Evolutionary conservation across 148 eudicot species (phyloP).

Genomic region (Diospyros kaki): DNA sequence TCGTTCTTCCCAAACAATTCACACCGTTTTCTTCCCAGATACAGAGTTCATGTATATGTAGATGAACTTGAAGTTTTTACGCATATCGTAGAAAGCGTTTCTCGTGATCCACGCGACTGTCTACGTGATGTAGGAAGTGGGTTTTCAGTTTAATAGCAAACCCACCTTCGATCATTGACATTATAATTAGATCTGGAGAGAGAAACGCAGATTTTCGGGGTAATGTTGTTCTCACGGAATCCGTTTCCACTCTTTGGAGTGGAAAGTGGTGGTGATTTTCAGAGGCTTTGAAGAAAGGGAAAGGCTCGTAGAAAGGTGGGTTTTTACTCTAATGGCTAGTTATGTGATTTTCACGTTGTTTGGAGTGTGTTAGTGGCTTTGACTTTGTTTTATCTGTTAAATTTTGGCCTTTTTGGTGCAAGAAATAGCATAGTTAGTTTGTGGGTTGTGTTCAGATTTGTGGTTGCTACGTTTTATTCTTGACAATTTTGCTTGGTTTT

Average conservation of each 20-base stretch:
- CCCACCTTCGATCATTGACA: slow-evolving; percentile 25
- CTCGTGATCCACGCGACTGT: slow-evolving; percentile 19
- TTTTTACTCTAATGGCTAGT: slow-evolving; percentile 4
- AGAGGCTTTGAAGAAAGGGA: slow-evolving; percentile 26
- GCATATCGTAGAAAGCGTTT: neutral
- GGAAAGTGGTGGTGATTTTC: slow-evolving; percentile 21
- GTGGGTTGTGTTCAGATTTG: neutral
- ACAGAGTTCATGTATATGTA: neutral
- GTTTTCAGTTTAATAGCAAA: slow-evolving; percentile 19
- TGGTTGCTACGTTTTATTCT: neutral
- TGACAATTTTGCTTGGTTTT: slow-evolving; percentile 1
- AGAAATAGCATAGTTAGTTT: neutral
- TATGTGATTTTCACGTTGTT: slow-evolving; percentile 10
- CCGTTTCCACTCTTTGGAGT: slow-evolving; percentile 7
- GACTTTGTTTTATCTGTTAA: slow-evolving; percentile 15
- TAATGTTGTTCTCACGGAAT: slow-evolving; percentile 9
- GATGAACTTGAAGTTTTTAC: neutral
- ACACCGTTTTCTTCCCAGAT: neutral
- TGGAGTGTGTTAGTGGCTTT: slow-evolving; percentile 18
- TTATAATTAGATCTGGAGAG: slow-evolving; percentile 11
- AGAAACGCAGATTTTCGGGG: neutral
- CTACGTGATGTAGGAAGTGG: slow-evolving; percentile 26
- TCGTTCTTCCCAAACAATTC: slow-evolving; percentile 10
- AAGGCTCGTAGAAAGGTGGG: slow-evolving; percentile 28
- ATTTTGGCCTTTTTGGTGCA: slow-evolving; percentile 10